Conservation (phyloP, 2,329 filamentous ascomycete genomes). For the Bisporella sp. region DNA sequence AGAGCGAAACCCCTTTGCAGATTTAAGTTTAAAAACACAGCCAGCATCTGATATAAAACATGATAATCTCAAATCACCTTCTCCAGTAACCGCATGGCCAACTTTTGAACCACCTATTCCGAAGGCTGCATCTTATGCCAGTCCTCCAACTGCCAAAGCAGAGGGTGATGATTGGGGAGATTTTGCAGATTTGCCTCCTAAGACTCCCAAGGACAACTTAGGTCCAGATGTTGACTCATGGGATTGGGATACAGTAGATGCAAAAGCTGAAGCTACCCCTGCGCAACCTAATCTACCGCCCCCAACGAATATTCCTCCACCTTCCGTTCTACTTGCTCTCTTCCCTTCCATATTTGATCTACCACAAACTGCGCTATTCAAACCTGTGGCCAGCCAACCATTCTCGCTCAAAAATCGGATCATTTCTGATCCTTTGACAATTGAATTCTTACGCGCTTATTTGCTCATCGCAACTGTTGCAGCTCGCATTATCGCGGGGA, state of each 20-base stretch:
- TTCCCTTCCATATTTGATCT: slow-evolving; percentile 66
- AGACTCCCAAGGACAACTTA: slow-evolving; percentile 8
- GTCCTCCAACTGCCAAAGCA: slow-evolving; percentile 16
- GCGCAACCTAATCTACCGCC: slow-evolving; percentile 7
- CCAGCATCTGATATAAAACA: slow-evolving; percentile 27
- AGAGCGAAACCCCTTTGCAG: slow-evolving; percentile 45
- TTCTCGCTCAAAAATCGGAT: slow-evolving; percentile 54
- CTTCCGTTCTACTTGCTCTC: slow-evolving; percentile 70
- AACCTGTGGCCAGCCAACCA: slow-evolving; percentile 52
- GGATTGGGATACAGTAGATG: slow-evolving; percentile 26
- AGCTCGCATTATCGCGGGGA: slow-evolving; percentile 75
- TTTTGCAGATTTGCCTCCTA: slow-evolving; percentile 35
- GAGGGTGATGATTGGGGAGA: slow-evolving; percentile 45
- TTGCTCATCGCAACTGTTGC: slow-evolving; percentile 59
- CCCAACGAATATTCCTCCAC: slow-evolving; percentile 76
- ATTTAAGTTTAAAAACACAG: slow-evolving; percentile 40
- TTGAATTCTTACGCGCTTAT: slow-evolving; percentile 58
- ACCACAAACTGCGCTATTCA: slow-evolving; percentile 58
- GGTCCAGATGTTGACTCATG: slow-evolving; percentile 23
- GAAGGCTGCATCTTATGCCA: slow-evolving; percentile 19
- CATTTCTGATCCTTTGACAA: slow-evolving; percentile 53
- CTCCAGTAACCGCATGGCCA: slow-evolving; percentile 27
- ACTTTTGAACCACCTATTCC: slow-evolving; percentile 14
- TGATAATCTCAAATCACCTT: slow-evolving; percentile 25
- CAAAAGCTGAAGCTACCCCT: slow-evolving; percentile 7